These are phyloP conservation scores for Penicillium vulpinum DNA, from an alignment of 2,329 filamentous ascomycete species.

Conservation along the genomic window DNA sequence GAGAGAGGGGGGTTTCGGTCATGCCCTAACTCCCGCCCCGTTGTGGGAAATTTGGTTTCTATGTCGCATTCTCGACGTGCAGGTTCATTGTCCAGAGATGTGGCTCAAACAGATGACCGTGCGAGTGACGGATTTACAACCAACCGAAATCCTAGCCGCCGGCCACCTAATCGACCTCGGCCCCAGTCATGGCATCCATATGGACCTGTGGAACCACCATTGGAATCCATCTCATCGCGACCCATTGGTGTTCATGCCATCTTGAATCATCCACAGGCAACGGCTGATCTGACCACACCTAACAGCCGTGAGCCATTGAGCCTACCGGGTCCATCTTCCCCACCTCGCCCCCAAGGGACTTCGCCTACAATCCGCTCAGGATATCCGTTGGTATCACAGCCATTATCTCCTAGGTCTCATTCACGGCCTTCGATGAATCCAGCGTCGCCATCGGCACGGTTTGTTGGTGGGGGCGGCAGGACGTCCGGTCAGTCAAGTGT, in stretches of 20 bases:
- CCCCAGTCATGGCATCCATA: conserved; percentile 41
- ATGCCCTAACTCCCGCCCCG: conserved; percentile 36
- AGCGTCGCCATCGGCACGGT: conserved; percentile 39
- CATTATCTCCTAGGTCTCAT: conserved; percentile 34
- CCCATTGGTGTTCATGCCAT: conserved; percentile 45
- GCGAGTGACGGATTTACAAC: conserved; percentile 20
- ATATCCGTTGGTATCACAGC: conserved; percentile 28
- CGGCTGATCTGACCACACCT: conserved; percentile 13
- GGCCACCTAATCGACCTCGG: conserved; percentile 31
- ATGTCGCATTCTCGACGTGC: conserved; percentile 42
- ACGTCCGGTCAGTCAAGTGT: conserved; percentile 34
- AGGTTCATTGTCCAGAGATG: conserved; percentile 33
- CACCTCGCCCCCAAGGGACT: conserved; percentile 31
- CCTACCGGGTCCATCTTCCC: conserved; percentile 22
- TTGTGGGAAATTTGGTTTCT: conserved; percentile 36
- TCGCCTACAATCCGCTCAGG: conserved; percentile 30
- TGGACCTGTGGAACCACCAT: conserved; percentile 36
- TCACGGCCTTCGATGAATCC: conserved; percentile 36
- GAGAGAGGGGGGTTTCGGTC: conserved; percentile 42
- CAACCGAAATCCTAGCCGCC: conserved; percentile 19
- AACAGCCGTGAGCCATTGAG: conserved; percentile 26
- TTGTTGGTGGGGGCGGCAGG: conserved; percentile 30
- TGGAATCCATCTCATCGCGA: conserved; percentile 32
- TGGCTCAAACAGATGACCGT: conserved; percentile 22
- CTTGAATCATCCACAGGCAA: conserved; percentile 38